Evolutionary conservation across 2,329 filamentous ascomycete species (phyloP).

Genomic region (Bipolaris gigantea): DNA sequence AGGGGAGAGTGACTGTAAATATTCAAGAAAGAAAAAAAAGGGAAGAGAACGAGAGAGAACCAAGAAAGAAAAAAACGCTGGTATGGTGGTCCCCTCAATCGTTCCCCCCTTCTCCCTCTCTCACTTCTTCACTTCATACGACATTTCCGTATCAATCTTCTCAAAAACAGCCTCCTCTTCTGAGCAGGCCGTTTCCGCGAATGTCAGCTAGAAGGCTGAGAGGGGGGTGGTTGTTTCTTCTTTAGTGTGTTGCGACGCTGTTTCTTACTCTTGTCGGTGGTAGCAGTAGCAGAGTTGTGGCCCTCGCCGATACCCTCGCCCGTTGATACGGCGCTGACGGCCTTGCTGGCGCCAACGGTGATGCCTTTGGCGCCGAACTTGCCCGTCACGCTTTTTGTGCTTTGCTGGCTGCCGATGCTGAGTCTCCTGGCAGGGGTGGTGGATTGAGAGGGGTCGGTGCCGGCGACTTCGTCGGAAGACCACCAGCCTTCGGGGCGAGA

Average conservation of each 20-base stretch:
- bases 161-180: not conserved
- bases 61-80: too few relatives aligned
- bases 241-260: conserved; percentile 8
- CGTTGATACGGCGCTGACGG: conserved; percentile 36
- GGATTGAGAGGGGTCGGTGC: conserved; percentile 31
- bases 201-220: conserved; percentile 1
- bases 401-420: conserved; percentile 36
- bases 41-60: too few relatives aligned
- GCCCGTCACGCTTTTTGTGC: conserved; percentile 23
- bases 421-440: conserved; percentile 18
- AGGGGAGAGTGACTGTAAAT: too few relatives aligned
- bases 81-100: not conserved
- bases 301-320: conserved; percentile 21
- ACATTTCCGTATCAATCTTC: not conserved
- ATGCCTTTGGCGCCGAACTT: conserved; percentile 41
- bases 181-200: not conserved
- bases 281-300: not conserved
- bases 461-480: conserved; percentile 44
- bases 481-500: conserved; percentile 46
- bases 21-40: too few relatives aligned
- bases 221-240: conserved; percentile 5
- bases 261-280: conserved; percentile 6
- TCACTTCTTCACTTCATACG: not conserved
- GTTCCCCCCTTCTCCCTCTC: too few relatives aligned
- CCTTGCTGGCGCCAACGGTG: conserved; percentile 35